phyloP scores from a whole-genome alignment of 139 green algal species.

The Diplosphaera chodatii region DNA sequence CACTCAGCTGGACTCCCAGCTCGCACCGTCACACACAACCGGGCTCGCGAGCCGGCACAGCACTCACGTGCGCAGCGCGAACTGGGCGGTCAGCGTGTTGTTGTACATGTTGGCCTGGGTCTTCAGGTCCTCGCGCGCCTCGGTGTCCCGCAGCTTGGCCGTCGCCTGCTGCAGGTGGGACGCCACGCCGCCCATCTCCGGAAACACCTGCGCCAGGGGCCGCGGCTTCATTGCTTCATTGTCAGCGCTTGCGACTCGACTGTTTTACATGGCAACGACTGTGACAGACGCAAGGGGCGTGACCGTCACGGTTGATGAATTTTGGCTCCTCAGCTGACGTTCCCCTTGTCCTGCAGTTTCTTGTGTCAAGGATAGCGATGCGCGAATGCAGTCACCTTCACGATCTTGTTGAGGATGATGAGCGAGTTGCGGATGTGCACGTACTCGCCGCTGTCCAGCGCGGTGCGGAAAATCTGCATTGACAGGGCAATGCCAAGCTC shows the following conservation, averaged over 20 bases:
- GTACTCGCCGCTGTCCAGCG: constrained; percentile 37
- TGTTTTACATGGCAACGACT: too few relatives aligned
- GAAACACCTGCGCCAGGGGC: neutral
- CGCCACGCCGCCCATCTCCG: neutral
- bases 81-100: constrained; percentile 23
- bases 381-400: constrained; percentile 7
- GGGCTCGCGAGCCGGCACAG: too few relatives aligned
- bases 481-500: too few relatives aligned
- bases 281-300: too few relatives aligned
- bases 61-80: constrained; percentile 4
- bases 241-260: too few relatives aligned
- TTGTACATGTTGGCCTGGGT: constrained; percentile 44
- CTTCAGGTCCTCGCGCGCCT: constrained; percentile 41
- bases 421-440: constrained; percentile 51
- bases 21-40: too few relatives aligned
- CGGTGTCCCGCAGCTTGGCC: constrained; percentile 21
- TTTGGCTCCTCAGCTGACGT: too few relatives aligned
- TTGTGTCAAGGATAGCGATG: too few relatives aligned
- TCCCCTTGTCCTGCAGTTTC: too few relatives aligned
- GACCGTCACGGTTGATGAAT: too few relatives aligned
- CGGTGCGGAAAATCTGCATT: constrained; percentile 23
- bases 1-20: too few relatives aligned
- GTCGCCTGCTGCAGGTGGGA: neutral
- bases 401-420: constrained; percentile 38
- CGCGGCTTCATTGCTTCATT: too few relatives aligned